Conservation (phyloP, 805 yeast genomes). For the Metschnikowia baotianmanensis region DNA sequence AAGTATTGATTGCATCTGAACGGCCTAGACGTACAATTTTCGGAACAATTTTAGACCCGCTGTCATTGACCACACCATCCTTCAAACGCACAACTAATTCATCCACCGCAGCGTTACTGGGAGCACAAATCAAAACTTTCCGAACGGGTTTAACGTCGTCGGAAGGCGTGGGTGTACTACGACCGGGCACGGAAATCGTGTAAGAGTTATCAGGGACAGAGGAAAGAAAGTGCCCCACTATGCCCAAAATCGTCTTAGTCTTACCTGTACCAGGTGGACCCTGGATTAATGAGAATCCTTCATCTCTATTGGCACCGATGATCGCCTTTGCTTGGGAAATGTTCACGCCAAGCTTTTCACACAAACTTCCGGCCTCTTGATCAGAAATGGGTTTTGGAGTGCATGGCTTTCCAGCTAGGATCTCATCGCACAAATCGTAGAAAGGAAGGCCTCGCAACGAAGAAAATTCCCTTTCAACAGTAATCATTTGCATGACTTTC, state of each 20-base stretch:
- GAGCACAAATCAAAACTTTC: conserved; percentile 89
- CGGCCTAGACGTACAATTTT: conserved; percentile 84
- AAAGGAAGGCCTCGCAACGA: conserved; percentile 79
- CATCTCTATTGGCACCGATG: conserved; percentile 59
- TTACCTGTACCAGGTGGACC: conserved; percentile 99
- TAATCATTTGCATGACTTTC: conserved; percentile 81
- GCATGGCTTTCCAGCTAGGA: conserved; percentile 65
- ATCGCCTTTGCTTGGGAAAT: conserved; percentile 91
- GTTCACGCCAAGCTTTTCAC: conserved; percentile 60
- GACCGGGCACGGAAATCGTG: conserved; percentile 21
- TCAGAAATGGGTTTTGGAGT: conserved; percentile 35
- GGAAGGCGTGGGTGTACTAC: conserved; percentile 25
- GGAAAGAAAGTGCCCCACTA: conserved; percentile 74
- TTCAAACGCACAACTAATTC: conserved; percentile 83
- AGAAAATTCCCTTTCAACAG: conserved; percentile 89
- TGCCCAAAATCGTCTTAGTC: conserved; percentile 92
- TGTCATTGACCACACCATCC: conserved; percentile 59
- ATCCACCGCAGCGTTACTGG: conserved; percentile 98
- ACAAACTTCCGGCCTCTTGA: conserved; percentile 41
- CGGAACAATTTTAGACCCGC: conserved; percentile 56
- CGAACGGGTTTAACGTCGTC: conserved; percentile 32
- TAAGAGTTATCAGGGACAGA: conserved; percentile 17
- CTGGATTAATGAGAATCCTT: conserved; percentile 88
- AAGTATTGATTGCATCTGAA: conserved; percentile 79
- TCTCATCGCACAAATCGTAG: conserved; percentile 70